Evolutionary conservation across 2,329 filamentous ascomycete species (phyloP), one percentile per base, ranked within the genome.

Genomic region (Fusarium sp.): DNA sequence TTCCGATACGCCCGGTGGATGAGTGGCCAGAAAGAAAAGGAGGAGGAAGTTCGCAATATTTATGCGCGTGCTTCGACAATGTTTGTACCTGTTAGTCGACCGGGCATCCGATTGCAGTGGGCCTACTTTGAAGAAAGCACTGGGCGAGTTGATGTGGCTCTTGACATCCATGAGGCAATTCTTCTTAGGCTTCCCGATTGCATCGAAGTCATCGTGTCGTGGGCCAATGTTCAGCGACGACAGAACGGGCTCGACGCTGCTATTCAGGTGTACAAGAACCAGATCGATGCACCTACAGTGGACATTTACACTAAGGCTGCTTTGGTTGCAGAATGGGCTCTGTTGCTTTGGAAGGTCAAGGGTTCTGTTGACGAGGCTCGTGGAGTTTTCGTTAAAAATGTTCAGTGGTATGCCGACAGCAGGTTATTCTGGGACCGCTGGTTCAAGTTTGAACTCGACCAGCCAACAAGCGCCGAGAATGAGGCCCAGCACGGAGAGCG

Each of bases 1-100:
- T 89, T 97, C 74, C 91, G 96, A n/a, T 99, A 97, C 79, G 93
- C 91, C 17, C 86, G 95, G 39, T 99, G 96, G 96, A 97, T 97
- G 92, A 85, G 87, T 60, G 88, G 88, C 0, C 92, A 97, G 75
- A 81, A 88, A 3, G 89, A 85, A 70, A 97, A 96, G 77, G 89
- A 94, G 43, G 93, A 97, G 76, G 94, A 97, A 75, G 90, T 95
- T 8, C 91, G 96, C 58, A 94, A 93, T 78, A 96, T 98, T 67
- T 98, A 96, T 76, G 89, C 95, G 76, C 89, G 94, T 57, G 96
- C 95, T 11, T 90, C 91, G 69, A 94, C 88, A 49, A 80, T 97
- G 52, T 97, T 91, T 76, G 93, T 97, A 2, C 94, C 95, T 5
- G 91, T 98, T 73, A 93, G 93, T 70, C 85, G 91, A 58, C 94